Percentiles rank a stretch among this genome's conserved stretches.
Conservation (phyloP, 2,329 filamentous ascomycete species). For the Cytospora chrysosperma region DNA sequence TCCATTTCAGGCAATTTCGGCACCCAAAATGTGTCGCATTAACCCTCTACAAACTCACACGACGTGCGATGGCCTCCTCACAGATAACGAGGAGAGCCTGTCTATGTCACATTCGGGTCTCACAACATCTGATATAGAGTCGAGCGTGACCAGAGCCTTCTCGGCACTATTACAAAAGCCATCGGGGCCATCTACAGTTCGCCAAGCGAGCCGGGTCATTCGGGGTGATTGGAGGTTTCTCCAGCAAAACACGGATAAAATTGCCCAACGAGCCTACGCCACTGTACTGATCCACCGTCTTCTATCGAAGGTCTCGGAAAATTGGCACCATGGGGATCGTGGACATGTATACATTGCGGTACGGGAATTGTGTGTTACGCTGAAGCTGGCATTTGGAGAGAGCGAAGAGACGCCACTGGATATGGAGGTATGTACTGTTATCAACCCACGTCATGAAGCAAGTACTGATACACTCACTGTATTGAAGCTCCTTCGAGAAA, state of each 20-base stretch:
- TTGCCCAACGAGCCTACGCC: not conserved
- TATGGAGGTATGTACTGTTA: not conserved
- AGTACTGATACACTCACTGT: not conserved
- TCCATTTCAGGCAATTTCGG: too few relatives aligned
- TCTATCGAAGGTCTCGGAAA: not conserved
- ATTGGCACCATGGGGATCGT: not conserved
- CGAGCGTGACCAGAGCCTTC: too few relatives aligned
- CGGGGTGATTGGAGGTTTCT: not conserved
- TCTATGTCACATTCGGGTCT: too few relatives aligned
- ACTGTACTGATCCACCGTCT: not conserved
- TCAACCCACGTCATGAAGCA: not conserved
- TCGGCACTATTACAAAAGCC: too few relatives aligned
- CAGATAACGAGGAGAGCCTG: too few relatives aligned
- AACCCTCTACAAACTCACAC: too few relatives aligned
- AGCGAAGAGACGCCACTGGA: not conserved
- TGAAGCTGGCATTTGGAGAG: not conserved
- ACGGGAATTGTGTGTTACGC: not conserved
- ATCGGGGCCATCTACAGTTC: too few relatives aligned
- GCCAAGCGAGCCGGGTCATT: too few relatives aligned
- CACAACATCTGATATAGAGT: too few relatives aligned
- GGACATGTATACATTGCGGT: not conserved
- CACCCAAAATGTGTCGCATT: too few relatives aligned
- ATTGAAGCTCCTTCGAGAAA: not conserved
- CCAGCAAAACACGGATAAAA: not conserved
- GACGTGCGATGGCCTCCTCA: too few relatives aligned